Evolutionary conservation across 2,329 filamentous ascomycete species (phyloP).

Genomic region (Colletotrichum siamense): DNA sequence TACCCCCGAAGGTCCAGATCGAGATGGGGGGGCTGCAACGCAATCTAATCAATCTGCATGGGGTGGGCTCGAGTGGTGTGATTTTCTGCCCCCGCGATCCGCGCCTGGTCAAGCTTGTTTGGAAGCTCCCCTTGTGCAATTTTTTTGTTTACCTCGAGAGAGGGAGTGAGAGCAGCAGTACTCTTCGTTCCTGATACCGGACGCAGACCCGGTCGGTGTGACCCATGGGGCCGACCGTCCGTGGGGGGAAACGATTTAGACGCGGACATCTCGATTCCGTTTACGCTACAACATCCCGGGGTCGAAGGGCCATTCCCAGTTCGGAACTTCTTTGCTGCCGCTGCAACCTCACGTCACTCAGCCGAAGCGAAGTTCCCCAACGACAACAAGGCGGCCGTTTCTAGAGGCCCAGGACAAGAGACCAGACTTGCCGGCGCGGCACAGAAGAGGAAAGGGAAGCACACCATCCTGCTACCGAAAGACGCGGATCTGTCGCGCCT

Average conservation of each 20-base stretch:
- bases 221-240: neutral
- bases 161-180: neutral
- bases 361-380: neutral
- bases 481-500: slow-evolving; percentile 1
- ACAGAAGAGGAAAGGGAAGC: neutral
- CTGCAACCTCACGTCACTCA: slow-evolving; percentile 18
- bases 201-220: neutral
- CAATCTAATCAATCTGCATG: slow-evolving; percentile 13
- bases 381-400: neutral
- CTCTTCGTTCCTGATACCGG: neutral
- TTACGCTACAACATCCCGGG: neutral
- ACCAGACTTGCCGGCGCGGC: neutral
- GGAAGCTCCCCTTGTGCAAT: neutral
- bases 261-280: slow-evolving; percentile 19
- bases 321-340: neutral
- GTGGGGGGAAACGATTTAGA: neutral
- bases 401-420: neutral
- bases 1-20: neutral
- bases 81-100: slow-evolving; percentile 1
- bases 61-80: slow-evolving; percentile 1
- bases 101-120: neutral
- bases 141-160: neutral
- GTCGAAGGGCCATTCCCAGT: neutral
- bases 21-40: slow-evolving; percentile 11
- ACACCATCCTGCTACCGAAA: neutral